Evolutionary conservation across 495 filamentous ascomycete species (phyloP).

Genomic region (Tuber melanosporum): DNA sequence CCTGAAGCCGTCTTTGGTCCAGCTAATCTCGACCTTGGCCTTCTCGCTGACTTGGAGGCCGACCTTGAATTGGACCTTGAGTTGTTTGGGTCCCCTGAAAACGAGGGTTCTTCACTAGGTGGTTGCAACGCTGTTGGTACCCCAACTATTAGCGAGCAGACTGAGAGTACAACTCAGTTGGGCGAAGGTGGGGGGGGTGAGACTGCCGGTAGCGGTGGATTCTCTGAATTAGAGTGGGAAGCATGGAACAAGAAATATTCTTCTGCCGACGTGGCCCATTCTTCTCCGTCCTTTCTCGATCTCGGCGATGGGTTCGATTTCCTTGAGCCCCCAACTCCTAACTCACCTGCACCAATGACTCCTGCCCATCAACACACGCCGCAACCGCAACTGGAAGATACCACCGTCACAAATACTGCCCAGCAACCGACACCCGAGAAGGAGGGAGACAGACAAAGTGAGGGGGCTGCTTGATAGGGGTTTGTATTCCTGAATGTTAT

Average conservation of each 20-base stretch:
- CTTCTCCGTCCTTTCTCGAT: background rate
- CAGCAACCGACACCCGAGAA: background rate
- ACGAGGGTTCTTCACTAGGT: slow-evolving; percentile 28
- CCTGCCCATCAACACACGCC: background rate
- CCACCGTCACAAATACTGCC: background rate
- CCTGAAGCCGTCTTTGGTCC: background rate
- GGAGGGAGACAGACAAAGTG: background rate
- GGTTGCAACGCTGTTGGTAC: slow-evolving; percentile 41
- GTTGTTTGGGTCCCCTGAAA: slow-evolving; percentile 20
- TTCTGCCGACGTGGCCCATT: background rate
- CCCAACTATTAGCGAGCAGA: slow-evolving; percentile 41
- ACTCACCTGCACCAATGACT: background rate
- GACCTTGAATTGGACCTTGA: slow-evolving; percentile 24
- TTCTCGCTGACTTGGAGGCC: slow-evolving; percentile 10
- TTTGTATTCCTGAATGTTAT: slow-evolving; percentile 3
- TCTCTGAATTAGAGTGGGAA: background rate
- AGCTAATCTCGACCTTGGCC: background rate
- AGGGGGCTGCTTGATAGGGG: slow-evolving; percentile 1
- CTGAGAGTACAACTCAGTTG: slow-evolving; percentile 15
- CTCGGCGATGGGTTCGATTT: background rate
- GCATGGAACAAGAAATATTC: background rate
- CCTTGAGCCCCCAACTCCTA: background rate
- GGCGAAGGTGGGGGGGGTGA: background rate
- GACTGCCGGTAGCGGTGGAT: background rate
- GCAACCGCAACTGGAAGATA: background rate